These are phyloP conservation scores for Salix purpurea DNA, from an alignment of 345 rosid genomes.

Conservation along the genomic window DNA sequence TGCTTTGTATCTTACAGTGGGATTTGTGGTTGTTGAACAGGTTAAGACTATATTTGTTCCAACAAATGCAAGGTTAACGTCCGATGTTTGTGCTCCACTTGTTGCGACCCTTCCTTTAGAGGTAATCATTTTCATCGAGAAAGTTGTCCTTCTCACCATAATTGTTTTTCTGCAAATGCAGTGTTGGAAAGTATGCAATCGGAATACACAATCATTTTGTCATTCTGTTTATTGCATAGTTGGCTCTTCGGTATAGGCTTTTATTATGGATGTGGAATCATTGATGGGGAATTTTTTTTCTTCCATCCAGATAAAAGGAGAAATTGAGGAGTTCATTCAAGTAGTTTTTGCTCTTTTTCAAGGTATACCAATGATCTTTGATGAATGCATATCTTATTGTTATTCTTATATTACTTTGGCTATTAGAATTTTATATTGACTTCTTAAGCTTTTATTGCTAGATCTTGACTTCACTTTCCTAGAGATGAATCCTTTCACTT, in stretches of 20 bases:
- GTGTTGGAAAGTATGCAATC: neutral
- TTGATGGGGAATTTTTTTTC: conserved; percentile 4
- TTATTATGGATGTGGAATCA: neutral
- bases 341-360: conserved; percentile 66
- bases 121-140: conserved; percentile 37
- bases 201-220: neutral
- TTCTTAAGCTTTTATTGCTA: conserved; percentile 19
- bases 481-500: conserved; percentile 96
- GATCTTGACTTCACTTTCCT: conserved; percentile 97
- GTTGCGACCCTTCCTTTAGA: conserved; percentile 90
- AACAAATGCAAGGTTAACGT: conserved; percentile 52
- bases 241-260: neutral
- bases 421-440: conserved; percentile 11
- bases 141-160: neutral
- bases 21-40: conserved; percentile 33
- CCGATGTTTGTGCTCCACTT: conserved; percentile 81
- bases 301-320: conserved; percentile 50
- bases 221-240: neutral
- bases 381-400: neutral
- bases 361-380: conserved; percentile 39
- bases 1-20: conserved; percentile 2
- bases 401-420: neutral
- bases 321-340: conserved; percentile 48
- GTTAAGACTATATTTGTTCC: conserved; percentile 81
- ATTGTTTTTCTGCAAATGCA: neutral